Evolutionary conservation across 371 early-diverging fungal genomes (phyloP), one percentile per base, ranked within the genome.

Genomic region (Chytridiales sp.): DNA sequence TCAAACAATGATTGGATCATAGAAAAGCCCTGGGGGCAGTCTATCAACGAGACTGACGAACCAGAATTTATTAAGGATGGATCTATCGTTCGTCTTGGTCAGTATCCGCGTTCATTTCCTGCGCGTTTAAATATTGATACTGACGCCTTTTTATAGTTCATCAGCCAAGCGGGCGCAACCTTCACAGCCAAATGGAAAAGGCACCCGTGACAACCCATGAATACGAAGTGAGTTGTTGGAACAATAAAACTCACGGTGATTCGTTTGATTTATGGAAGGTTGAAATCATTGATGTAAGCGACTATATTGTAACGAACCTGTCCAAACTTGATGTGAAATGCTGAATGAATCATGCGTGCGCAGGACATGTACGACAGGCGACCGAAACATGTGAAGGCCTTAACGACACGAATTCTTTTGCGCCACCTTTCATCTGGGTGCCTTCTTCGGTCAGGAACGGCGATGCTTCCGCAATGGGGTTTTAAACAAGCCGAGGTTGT

Each of bases 381-480:
- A 24, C 62, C 82, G 39, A 74, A 78, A 19, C 74, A 76, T 17
- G 64, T 91, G 38, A 70, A 82, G 46, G 83, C 97, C 0, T 75
- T 99, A 31, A 87, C 93, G 1, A 95, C 99, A 0, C 84, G 80
- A 15, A 89, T 99, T 71, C 86, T 92, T 15, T 76, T 99, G 51
- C 84, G 89, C 30, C 96, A 98, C 71, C 73, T 72, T 6, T 61
- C 68, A 30, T 73, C 85, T 32, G 88, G 88, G n/a, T 97, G 97
- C 68, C 85, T 92, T 34, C 76, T 99, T 51, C 85, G 91, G 9
- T 81, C 87, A 41, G 75, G 85, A n/a, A 85, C 86, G 34, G 84
- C 83, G 21, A 84, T 83, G 27, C 83, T 97, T 38, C 99, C 99
- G 2, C 85, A 91, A 60, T 99, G 99, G 99, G 99, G 99, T 13